Evolutionary conservation across 2,329 filamentous ascomycete species (phyloP), one percentile per base, ranked within the genome.

Genomic region (Cercospora sp.): DNA sequence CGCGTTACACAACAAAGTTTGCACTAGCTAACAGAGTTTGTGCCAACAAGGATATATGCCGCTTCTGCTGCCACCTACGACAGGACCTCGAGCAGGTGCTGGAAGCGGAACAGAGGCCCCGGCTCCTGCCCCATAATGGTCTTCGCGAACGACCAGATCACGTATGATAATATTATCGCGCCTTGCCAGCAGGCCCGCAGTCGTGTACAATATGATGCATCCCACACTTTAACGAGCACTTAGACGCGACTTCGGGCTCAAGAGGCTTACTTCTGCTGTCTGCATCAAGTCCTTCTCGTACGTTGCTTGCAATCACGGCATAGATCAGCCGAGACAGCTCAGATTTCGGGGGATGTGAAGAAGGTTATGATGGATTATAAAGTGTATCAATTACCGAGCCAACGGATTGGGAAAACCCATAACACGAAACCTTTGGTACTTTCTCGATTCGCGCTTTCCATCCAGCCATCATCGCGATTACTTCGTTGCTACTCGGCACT

Each of bases 1-100:
- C 45, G 12, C 18, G 45, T 51, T 20, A 23, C 45, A 23, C 45
- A 23, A 23, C 45, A 51, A 51, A 23, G 45, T 51, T 51, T 51
- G 10, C 45, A 13, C 40, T 10, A 28, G 33, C 64, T 61, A n/a
- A 53, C 72, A 82, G 87, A 85, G 86, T 53, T 90, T 23, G 45
- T 26, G 45, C 90, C 74, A 51, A 51, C 45, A 51, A 51, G 45
- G 45, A 23, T 51, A 51, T 51, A 84, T 90, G 79, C 88, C 87
- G 16, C 80, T 91, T 62, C 89, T 91, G 78, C 77, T 91, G 65
- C 88, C 88, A 60, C 86, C 88, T 12, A 78, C 83, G 57, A 78
- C 80, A 31, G 78, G 68, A 30, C 23, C 60, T 23, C 16, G 60
- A 20, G 55, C 59, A 13, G 64, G 60, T 16, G 64, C 36, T 26